These are phyloP conservation scores for Sesbania bispinosa DNA, from an alignment of 306 rosid genomes.

Conservation along the genomic window DNA sequence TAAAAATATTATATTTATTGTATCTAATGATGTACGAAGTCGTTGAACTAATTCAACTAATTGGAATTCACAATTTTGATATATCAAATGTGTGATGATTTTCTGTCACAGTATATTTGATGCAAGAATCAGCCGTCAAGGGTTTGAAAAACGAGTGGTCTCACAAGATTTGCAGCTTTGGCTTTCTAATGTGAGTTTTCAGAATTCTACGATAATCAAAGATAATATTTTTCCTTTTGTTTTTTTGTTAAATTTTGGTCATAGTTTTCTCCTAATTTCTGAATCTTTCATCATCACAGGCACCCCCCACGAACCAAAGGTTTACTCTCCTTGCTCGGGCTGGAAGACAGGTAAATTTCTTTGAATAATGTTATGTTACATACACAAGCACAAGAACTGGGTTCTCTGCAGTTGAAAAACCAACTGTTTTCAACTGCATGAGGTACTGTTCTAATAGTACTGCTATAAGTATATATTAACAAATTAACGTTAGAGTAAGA, in stretches of 20 bases:
- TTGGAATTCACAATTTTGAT: neutral
- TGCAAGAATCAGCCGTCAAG: conserved; percentile 75
- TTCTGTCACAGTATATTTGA: conserved; percentile 55
- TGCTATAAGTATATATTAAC: too few species aligned
- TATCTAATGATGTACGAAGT: neutral
- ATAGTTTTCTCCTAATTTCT: neutral
- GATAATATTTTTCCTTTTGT: too few species aligned
- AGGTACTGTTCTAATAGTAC: too few species aligned
- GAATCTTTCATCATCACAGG: conserved; percentile 40
- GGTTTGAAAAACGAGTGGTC: conserved; percentile 93
- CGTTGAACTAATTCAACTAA: neutral
- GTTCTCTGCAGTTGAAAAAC: neutral
- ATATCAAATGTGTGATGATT: neutral
- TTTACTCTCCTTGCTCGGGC: conserved; percentile 95
- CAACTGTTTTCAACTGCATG: too few species aligned
- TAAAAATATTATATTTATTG: neutral
- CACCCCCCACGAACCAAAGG: conserved; percentile 63
- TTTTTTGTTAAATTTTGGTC: neutral
- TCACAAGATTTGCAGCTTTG: conserved; percentile 74
- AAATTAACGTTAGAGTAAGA: too few species aligned
- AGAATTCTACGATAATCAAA: neutral
- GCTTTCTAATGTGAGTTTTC: conserved; percentile 86
- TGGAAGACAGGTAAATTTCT: conserved; percentile 73
- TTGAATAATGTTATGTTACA: neutral
- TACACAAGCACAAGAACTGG: neutral